A percentile compares a stretch with the other conserved stretches of the same genome.
phyloP scores from a whole-genome alignment of 139 green algal genomes.

The Coccomyxa sp. region DNA sequence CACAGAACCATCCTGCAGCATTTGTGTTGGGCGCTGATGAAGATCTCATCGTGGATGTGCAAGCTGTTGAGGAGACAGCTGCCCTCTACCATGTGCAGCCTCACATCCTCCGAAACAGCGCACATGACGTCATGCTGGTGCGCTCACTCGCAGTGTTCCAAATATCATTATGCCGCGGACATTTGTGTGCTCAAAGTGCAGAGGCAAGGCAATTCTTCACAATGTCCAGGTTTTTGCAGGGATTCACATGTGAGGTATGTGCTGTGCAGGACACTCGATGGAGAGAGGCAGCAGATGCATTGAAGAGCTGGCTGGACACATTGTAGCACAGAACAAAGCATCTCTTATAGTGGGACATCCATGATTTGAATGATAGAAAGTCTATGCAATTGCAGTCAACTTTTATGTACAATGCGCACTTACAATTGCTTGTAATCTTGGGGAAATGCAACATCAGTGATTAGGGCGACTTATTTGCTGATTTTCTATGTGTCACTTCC shows the following conservation, averaged over 20 bases:
- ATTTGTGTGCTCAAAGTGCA: not conserved
- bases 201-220: not conserved
- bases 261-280: conserved; percentile 52
- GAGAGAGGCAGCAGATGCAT: conserved; percentile 39
- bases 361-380: no score
- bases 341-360: no score
- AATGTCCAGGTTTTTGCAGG: no score
- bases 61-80: conserved; percentile 42
- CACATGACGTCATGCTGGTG: conserved; percentile 86
- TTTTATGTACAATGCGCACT: no score
- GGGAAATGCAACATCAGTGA: no score
- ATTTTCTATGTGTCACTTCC: no score
- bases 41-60: conserved; percentile 59
- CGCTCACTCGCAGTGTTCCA: not conserved
- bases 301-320: conserved; percentile 44
- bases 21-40: conserved; percentile 44
- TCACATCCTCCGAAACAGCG: conserved; percentile 49
- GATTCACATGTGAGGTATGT: not conserved
- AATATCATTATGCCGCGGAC: not conserved
- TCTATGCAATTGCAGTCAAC: no score
- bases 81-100: conserved; percentile 40
- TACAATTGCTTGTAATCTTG: no score
- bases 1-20: conserved; percentile 19
- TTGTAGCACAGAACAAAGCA: not conserved
- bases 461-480: no score